Conservation (phyloP, 1,284 basidiomycete genomes). For the Filobasidium uniguttulatum region DNA sequence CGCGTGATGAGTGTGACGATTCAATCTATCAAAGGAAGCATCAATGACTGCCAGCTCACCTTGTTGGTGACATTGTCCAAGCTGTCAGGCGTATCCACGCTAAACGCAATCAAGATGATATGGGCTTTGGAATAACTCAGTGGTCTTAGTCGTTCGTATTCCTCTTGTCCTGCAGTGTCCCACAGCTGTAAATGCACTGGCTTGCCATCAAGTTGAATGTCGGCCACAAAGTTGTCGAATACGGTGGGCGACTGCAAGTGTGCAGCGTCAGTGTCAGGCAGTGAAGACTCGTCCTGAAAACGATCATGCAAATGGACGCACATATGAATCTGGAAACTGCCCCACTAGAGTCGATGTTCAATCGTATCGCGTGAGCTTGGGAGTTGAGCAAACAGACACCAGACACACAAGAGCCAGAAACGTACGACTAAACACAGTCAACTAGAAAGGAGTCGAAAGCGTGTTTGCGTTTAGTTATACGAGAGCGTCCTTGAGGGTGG, state of each 20-base stretch:
- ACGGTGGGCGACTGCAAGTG: constrained; percentile 49
- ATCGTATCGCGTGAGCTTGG: neutral
- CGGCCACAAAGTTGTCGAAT: constrained; percentile 97
- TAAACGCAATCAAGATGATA: constrained; percentile 93
- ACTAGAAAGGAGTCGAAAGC: constrained; percentile 1
- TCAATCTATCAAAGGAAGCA: neutral
- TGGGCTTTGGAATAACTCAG: constrained; percentile 97
- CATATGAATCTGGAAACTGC: constrained; percentile 94
- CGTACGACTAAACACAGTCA: constrained; percentile 15
- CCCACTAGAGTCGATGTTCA: constrained; percentile 50
- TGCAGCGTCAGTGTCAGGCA: neutral
- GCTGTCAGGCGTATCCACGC: constrained; percentile 91
- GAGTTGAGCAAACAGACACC: too few species aligned
- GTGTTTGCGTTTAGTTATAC: too few species aligned
- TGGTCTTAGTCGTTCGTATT: constrained; percentile 87
- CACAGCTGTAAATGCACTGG: constrained; percentile 88
- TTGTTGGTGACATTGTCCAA: constrained; percentile 90
- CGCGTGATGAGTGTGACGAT: neutral
- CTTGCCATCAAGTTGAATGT: constrained; percentile 92
- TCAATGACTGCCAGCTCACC: constrained; percentile 40
- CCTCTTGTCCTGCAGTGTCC: constrained; percentile 98
- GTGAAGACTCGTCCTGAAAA: neutral
- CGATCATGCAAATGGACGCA: constrained; percentile 22
- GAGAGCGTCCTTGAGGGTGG: too few species aligned
- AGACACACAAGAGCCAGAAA: too few species aligned